Conservation (phyloP, 768 basidiomycete species). For the Pholiota microspora region DNA sequence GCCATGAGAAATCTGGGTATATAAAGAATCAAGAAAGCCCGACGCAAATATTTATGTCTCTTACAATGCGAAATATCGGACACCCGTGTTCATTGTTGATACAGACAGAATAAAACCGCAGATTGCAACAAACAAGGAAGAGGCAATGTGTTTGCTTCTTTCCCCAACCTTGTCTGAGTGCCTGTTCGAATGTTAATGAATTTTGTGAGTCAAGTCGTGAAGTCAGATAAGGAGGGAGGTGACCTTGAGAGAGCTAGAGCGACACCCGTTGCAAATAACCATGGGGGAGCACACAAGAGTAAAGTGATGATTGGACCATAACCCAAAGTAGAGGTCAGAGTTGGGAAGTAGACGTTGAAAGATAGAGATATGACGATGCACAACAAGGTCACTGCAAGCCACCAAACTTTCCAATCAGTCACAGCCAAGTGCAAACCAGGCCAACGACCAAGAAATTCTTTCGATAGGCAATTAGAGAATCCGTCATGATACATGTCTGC, state of each 20-base stretch:
- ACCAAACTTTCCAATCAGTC: slow-evolving; percentile 84
- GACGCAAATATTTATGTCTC: background rate
- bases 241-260: slow-evolving; percentile 53
- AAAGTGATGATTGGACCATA: slow-evolving; percentile 64
- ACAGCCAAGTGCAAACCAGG: slow-evolving; percentile 62
- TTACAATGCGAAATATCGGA: slow-evolving; percentile 71
- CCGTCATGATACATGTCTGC: slow-evolving; percentile 17
- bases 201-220: background rate
- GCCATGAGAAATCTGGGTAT: slow-evolving; percentile 71
- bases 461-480: slow-evolving; percentile 45
- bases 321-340: slow-evolving; percentile 70
- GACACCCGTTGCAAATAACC: slow-evolving; percentile 59
- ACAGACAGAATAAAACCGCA: slow-evolving; percentile 74
- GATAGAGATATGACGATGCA: slow-evolving; percentile 61
- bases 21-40: background rate
- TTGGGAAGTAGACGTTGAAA: slow-evolving; percentile 83
- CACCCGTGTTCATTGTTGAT: slow-evolving; percentile 63
- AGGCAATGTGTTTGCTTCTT: slow-evolving; percentile 67
- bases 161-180: slow-evolving; percentile 78
- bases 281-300: slow-evolving; percentile 82
- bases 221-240: slow-evolving; percentile 11
- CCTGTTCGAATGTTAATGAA: slow-evolving; percentile 31
- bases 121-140: slow-evolving; percentile 60
- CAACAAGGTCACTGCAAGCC: slow-evolving; percentile 63
- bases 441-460: slow-evolving; percentile 22